Evolutionary conservation across 805 yeast species (phyloP).

Genomic region (Myxozyma geophila): DNA sequence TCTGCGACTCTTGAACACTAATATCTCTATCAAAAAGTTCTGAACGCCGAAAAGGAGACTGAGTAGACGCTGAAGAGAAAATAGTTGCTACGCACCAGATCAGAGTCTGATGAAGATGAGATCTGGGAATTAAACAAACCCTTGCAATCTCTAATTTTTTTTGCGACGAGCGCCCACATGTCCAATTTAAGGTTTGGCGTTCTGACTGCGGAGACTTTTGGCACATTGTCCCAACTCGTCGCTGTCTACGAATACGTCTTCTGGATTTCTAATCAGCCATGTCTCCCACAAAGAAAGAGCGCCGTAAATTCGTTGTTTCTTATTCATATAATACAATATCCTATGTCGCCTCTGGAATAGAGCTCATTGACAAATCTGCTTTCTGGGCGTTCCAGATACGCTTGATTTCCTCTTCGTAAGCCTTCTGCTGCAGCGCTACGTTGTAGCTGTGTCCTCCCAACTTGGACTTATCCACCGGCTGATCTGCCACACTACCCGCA

Average conservation of each 20-base stretch:
- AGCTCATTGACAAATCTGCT: conserved; percentile 14
- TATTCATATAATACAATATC: background rate
- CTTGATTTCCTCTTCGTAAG: conserved; percentile 87
- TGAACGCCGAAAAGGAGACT: background rate
- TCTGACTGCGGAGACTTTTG: too few species aligned
- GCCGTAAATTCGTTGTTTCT: too few species aligned
- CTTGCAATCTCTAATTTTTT: too few species aligned
- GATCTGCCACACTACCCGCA: conserved; percentile 47
- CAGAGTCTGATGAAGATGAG: too few species aligned
- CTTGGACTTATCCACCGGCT: conserved; percentile 50
- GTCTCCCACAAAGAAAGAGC: too few species aligned
- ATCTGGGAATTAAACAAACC: too few species aligned
- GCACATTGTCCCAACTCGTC: too few species aligned
- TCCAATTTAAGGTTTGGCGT: too few species aligned
- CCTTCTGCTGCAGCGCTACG: conserved; percentile 83
- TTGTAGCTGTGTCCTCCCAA: conserved; percentile 73
- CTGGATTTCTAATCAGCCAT: too few species aligned
- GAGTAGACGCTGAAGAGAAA: background rate
- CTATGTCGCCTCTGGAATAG: background rate
- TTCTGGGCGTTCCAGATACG: conserved; percentile 88
- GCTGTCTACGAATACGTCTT: too few species aligned
- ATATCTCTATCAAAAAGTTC: background rate
- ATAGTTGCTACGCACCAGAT: too few species aligned
- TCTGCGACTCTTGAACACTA: background rate
- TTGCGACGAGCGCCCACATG: too few species aligned